Base-by-base conservation (phyloP, 2,329 filamentous ascomycete genomes). In the Penicillium psychrosexuale region DNA sequence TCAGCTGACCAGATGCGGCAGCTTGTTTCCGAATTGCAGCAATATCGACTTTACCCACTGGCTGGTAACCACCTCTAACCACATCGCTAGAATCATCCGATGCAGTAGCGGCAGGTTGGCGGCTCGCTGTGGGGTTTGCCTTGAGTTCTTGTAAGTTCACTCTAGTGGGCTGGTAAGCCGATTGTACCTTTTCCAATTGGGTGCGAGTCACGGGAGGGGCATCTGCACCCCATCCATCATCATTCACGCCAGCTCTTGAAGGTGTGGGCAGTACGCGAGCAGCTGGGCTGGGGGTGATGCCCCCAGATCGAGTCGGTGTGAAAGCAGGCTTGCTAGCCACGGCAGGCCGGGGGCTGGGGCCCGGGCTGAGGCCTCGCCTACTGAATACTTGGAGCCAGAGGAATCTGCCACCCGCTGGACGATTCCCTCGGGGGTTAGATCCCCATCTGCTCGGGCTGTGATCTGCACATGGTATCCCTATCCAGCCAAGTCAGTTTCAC, bases 31-130 rank as follows among this genome's bases (percentile, higher is more conserved):
- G 85, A 63, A 99, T 88, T 36, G 91, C 92, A 24, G 88, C 89
- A 75, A 99, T 97, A 68, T 99, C 92, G n/a, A 99, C 89, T 77
- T 97, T 97, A 53, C 94, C 94, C 65, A 99, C 79, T 19, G 94
- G 94, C 72, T 97, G 91, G 74, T 99, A 99, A 15, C 83, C 88
- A 42, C 94, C 94, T 68, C 78, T 89, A 48, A 97, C 85, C 19
- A 97, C 83, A 68, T 91, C 88, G 24, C 68, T 61, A 34, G 74
- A 63, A 33, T 75, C 72, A 45, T 83, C 79, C 44, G 82, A 75
- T 36, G 71, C 76, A 12, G 58, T 66, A 30, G 80, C 72, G 50
- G 78, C 73, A 51, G 81, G 78, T 68, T 83, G 84, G 61, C 55
- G 60, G 33, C 83, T 76, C n/a, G 87, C 84, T 11, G 60, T 42